Evolutionary conservation across 2,329 filamentous ascomycete species (phyloP), one percentile per base, ranked within the genome.

Genomic region (Elsinoe australis): DNA sequence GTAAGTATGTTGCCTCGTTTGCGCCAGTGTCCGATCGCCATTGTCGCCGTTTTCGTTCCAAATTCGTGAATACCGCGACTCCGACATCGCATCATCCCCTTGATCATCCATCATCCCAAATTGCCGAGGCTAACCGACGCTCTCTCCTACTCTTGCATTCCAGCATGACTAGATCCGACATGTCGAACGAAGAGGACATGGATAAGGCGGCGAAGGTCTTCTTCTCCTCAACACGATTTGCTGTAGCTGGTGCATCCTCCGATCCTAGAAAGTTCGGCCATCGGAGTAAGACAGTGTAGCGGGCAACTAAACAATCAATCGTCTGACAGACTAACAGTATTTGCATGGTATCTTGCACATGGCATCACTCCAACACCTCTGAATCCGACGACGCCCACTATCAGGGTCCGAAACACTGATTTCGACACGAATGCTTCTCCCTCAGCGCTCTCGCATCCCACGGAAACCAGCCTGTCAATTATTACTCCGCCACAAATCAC

Each of bases 211-310:
- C 87, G 36, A 80, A 79, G 54, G 74, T 75, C 9, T 95, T 95
- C 74, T 94, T 95, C 71, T 74, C 79, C 3, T 83, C 83, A 5
- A 78, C 83, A 19, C 73, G 76, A 55, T 95, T 90, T 64, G 89
- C 90, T 51, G 90, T 95, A 21, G 87, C 89, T 15, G 90, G 90
- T 58, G 90, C 90, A 29, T 90, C 84, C 63, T 85, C 85, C 46
- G 87, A 94, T 67, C 73, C 84, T 32, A 71, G 74, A 62, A 95
- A 95, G 66, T 95, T 85, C 61, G 90, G 92, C 18, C 84, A 95
- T 67, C 89, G 87, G 71, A 81, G 88, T 89, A 66, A 50, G 24
- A 2, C 5, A 24, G 70, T 60, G 28, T 15, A 19, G 10, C 31
- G 22, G 15, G 17, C 19, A 3, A 22, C 6, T 17, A n/a, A 5